Percentiles rank a stretch among this genome's conserved stretches.
phyloP scores from a whole-genome alignment of 2,329 filamentous ascomycete species.

The Lomentospora prolificans region DNA sequence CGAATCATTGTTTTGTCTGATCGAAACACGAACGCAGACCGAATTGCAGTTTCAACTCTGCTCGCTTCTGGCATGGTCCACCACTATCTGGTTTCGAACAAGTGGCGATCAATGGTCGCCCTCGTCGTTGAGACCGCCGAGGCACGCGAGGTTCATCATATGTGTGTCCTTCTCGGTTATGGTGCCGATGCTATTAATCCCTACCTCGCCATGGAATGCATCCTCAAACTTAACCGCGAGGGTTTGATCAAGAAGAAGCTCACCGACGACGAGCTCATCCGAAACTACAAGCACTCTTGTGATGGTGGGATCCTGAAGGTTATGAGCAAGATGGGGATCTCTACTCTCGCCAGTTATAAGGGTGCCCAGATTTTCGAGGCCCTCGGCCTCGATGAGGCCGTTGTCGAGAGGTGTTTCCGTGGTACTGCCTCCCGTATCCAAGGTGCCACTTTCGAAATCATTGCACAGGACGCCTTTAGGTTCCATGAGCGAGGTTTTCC shows the following conservation, averaged over 20 bases:
- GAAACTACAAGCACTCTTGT: slow-evolving; percentile 94
- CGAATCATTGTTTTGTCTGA: slow-evolving; percentile 86
- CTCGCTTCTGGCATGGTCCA: slow-evolving; percentile 90
- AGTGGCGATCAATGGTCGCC: slow-evolving; percentile 84
- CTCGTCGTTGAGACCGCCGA: slow-evolving; percentile 87
- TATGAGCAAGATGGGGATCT: slow-evolving; percentile 99
- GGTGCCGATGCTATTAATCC: slow-evolving; percentile 92
- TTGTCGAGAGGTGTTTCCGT: slow-evolving; percentile 90
- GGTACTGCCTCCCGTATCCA: slow-evolving; percentile 91
- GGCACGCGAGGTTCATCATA: slow-evolving; percentile 94
- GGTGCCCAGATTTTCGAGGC: slow-evolving; percentile 97
- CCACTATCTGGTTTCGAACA: slow-evolving; percentile 89
- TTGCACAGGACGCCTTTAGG: slow-evolving; percentile 88
- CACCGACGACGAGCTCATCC: slow-evolving; percentile 69
- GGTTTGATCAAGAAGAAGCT: slow-evolving; percentile 86
- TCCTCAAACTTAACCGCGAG: slow-evolving; percentile 92
- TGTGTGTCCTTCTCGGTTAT: slow-evolving; percentile 95
- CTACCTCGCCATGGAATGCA: slow-evolving; percentile 92
- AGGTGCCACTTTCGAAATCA: slow-evolving; percentile 86
- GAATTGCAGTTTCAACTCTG: slow-evolving; percentile 76
- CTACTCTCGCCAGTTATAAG: slow-evolving; percentile 92
- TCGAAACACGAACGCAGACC: slow-evolving; percentile 70
- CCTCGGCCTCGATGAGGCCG: slow-evolving; percentile 81
- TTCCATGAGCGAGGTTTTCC: slow-evolving; percentile 93
- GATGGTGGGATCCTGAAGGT: slow-evolving; percentile 96